A percentile compares a stretch with the other conserved stretches of the same genome.
Evolutionary conservation across 148 eudicot genomes (phyloP).

Genomic region (Chenopodium berlandieri): DNA sequence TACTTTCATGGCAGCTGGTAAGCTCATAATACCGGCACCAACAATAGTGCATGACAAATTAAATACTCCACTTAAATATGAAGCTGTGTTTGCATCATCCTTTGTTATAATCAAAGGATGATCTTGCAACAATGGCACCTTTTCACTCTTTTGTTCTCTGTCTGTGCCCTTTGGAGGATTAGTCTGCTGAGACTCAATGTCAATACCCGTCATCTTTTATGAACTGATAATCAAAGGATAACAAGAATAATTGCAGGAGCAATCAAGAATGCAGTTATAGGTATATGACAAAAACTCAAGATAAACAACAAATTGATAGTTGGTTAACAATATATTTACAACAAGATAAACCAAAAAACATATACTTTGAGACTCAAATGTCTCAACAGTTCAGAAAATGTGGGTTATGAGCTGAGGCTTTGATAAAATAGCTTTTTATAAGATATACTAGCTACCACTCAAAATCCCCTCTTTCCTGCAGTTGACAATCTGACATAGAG

Average conservation of each 20-base stretch:
- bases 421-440: background rate
- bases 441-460: background rate
- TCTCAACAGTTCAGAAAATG: conserved; percentile 24
- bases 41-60: conserved; percentile 83
- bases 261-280: background rate
- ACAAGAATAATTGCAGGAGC: background rate
- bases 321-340: background rate
- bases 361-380: conserved; percentile 19
- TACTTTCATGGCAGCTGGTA: conserved; percentile 85
- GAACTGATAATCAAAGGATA: background rate
- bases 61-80: conserved; percentile 76
- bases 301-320: background rate
- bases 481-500: conserved; percentile 15
- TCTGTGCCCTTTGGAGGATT: background rate
- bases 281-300: background rate
- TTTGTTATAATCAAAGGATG: conserved; percentile 38
- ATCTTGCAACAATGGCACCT: conserved; percentile 47
- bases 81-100: conserved; percentile 63
- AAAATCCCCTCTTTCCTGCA: background rate
- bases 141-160: conserved; percentile 25
- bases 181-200: conserved; percentile 17
- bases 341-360: background rate
- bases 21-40: conserved; percentile 95
- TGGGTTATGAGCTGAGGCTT: background rate
- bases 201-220: conserved; percentile 20